These are phyloP conservation scores for Elaeagnus macrophylla DNA, from an alignment of 306 rosid genomes.

Conservation along the genomic window DNA sequence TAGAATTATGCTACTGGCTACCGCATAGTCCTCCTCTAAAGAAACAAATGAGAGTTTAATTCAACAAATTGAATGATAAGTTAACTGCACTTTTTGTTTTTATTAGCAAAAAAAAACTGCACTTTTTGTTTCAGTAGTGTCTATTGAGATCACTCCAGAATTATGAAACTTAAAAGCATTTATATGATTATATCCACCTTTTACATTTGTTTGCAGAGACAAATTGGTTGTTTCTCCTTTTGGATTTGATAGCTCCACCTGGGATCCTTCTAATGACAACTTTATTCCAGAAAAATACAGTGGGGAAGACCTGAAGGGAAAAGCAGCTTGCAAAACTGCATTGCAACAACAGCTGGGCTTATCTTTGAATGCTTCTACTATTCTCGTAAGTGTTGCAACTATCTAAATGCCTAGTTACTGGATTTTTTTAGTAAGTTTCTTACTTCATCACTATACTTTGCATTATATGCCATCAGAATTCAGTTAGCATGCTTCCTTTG, in stretches of 20 bases:
- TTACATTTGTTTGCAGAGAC: conserved; percentile 42
- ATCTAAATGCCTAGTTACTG: not conserved
- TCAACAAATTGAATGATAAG: not conserved
- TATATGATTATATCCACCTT: not conserved
- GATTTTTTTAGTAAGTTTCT: conserved; percentile 1
- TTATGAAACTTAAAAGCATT: not conserved
- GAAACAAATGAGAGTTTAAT: not conserved
- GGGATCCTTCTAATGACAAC: conserved; percentile 75
- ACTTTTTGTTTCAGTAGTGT: not conserved
- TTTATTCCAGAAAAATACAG: conserved; percentile 58
- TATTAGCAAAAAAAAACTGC: too few species aligned
- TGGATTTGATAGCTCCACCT: conserved; percentile 59
- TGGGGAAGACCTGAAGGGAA: conserved; percentile 59
- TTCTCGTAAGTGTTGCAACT: conserved; percentile 41
- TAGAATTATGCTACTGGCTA: not conserved
- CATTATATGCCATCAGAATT: too few species aligned
- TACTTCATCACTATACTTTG: not conserved
- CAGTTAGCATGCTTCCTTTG: too few species aligned
- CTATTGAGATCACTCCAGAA: not conserved
- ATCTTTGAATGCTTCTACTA: conserved; percentile 38
- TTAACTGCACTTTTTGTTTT: not conserved
- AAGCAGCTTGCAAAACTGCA: conserved; percentile 56
- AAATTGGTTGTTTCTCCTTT: conserved; percentile 56
- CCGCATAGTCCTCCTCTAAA: conserved; percentile 5
- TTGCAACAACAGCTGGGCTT: conserved; percentile 53